phyloP scores from a whole-genome alignment of 2,329 filamentous ascomycete species.

The Microcyclospora tardicrescens region DNA sequence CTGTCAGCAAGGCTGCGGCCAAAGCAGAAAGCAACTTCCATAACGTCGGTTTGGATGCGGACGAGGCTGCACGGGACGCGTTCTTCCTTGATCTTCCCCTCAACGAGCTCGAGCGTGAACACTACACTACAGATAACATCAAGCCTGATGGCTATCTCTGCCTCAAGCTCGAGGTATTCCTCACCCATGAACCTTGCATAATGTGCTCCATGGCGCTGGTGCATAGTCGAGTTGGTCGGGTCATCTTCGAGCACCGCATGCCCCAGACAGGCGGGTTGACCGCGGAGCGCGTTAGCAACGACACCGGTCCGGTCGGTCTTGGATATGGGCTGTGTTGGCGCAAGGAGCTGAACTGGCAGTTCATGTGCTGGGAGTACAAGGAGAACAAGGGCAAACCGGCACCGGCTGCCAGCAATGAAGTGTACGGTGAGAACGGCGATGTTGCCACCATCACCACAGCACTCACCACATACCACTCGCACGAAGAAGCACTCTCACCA shows the following conservation, averaged over 20 bases:
- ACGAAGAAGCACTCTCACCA: conserved; percentile 12
- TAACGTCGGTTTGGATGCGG: conserved; percentile 21
- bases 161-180: conserved; percentile 82
- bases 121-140: conserved; percentile 52
- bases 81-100: conserved; percentile 58
- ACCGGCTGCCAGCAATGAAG: background rate
- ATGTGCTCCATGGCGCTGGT: conserved; percentile 96
- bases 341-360: conserved; percentile 72
- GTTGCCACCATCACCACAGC: conserved; percentile 1
- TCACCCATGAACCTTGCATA: conserved; percentile 90
- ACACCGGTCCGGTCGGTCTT: conserved; percentile 24
- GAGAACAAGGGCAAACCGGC: background rate
- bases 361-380: conserved; percentile 60
- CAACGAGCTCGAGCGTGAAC: conserved; percentile 49
- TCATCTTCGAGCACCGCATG: conserved; percentile 72
- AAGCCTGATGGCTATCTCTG: conserved; percentile 78
- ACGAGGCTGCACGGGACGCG: conserved; percentile 29
- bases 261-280: conserved; percentile 68
- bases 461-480: conserved; percentile 3
- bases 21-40: conserved; percentile 20
- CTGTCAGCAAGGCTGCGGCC: conserved; percentile 17
- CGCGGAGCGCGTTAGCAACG: conserved; percentile 44
- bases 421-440: conserved; percentile 1
- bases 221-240: conserved; percentile 80
- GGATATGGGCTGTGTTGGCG: conserved; percentile 53